Percentiles rank a stretch among this genome's conserved stretches.
Conservation (phyloP, 1,139 yeast species). For the Komagataea norvegica region DNA sequence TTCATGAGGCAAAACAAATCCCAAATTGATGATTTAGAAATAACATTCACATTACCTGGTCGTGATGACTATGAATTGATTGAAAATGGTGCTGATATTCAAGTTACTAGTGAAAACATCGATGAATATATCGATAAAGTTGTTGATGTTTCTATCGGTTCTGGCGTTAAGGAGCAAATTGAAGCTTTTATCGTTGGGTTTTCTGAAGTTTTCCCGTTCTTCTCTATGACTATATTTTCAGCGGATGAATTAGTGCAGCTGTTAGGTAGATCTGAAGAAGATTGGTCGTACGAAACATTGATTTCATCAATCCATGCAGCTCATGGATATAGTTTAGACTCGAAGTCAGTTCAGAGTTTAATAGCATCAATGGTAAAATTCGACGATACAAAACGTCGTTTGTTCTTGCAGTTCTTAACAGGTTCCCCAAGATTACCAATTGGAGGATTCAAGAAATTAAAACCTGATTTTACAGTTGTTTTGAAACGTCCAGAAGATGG, state of each 20-base stretch:
- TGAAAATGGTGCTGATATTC: slow-evolving; percentile 47
- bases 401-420: slow-evolving; percentile 81
- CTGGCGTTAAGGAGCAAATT: slow-evolving; percentile 64
- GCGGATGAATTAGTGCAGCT: slow-evolving; percentile 67
- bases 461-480: slow-evolving; percentile 86
- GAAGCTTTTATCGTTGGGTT: slow-evolving; percentile 76
- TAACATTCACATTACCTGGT: slow-evolving; percentile 78
- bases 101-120: slow-evolving; percentile 52
- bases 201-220: slow-evolving; percentile 76
- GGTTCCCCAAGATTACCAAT: slow-evolving; percentile 92
- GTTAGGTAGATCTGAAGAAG: slow-evolving; percentile 76
- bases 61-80: slow-evolving; percentile 55
- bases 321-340: slow-evolving; percentile 82
- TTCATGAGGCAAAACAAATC: slow-evolving; percentile 45
- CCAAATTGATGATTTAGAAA: slow-evolving; percentile 43
- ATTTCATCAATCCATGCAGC: slow-evolving; percentile 68
- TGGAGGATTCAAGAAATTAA: slow-evolving; percentile 84
- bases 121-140: slow-evolving; percentile 54
- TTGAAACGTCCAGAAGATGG: slow-evolving; percentile 70
- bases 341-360: slow-evolving; percentile 56
- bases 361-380: slow-evolving; percentile 58
- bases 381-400: slow-evolving; percentile 50
- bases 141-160: slow-evolving; percentile 54
- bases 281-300: slow-evolving; percentile 73
- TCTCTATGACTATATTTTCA: slow-evolving; percentile 65